Evolutionary conservation across 306 rosid species (phyloP), one percentile per base, ranked within the genome.

Genomic region (Gillenia trifoliata): DNA sequence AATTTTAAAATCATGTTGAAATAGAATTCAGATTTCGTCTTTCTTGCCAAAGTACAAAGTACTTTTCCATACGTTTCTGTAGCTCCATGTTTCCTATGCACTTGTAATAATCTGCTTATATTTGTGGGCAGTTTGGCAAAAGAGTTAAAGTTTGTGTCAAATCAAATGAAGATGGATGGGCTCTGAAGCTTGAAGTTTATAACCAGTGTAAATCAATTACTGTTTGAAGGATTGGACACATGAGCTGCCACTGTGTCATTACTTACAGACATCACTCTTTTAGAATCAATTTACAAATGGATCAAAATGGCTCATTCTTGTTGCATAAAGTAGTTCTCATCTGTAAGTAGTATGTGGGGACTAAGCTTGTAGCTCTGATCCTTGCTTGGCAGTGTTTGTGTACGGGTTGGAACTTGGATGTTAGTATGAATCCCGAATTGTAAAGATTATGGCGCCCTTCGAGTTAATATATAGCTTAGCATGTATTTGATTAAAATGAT

Each of bases 191-290:
- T 87, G 29, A 91, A 85, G 85, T 93, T 84, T 69, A 80, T 87
- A 38, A 66, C 66, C 50, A 87, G 93, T 60, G 89, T 85, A 56
- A 84, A 91, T 67, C 98, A 93, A 71, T 85, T 93, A 68, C 54
- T 84, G 30, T 80, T 72, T 79, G 86, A 89, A 71, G 96, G 98
- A 73, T 76, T 93, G 31, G 79, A 93, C 98, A 49, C 96, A 96
- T 45, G 98, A 93, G 81, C 81, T 93, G 60, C 93, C 93, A 28
- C 64, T 93, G 97, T 93, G n/a, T n/a, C n/a, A n/a, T n/a, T n/a
- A n/a, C n/a, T n/a, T n/a, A n/a, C n/a, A n/a, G n/a, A n/a, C n/a
- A n/a, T n/a, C n/a, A n/a, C n/a, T n/a, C n/a, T n/a, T n/a, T 45
- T 45, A 45, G 13, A 15, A 45, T 45, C 52, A 45, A 45, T 45